phyloP scores from a whole-genome alignment of 495 filamentous ascomycete species.

The Neurospora terricola region DNA sequence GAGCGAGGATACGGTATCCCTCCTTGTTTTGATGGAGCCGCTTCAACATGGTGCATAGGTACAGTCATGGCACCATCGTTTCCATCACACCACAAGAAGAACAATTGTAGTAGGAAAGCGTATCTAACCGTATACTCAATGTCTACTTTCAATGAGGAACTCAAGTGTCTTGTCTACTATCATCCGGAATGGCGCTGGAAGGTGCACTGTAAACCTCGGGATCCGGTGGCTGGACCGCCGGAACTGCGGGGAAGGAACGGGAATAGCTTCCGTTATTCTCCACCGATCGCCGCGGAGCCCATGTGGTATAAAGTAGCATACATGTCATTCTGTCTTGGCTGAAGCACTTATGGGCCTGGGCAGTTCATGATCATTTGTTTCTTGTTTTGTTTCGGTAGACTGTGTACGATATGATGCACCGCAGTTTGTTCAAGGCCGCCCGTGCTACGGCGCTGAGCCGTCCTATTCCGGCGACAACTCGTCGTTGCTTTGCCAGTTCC shows the following conservation, averaged over 20 bases:
- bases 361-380: not conserved
- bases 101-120: not conserved
- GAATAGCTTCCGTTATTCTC: not conserved
- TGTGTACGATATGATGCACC: not conserved
- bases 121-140: not conserved
- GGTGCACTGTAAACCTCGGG: not conserved
- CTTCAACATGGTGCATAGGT: not conserved
- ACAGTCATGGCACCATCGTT: not conserved
- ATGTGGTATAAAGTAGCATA: not conserved
- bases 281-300: not conserved
- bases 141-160: not conserved
- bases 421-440: not conserved
- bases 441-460: not conserved
- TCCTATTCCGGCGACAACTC: not conserved
- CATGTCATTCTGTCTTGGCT: not conserved
- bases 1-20: not conserved
- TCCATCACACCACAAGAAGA: not conserved
- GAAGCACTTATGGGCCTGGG: not conserved
- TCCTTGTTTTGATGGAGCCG: not conserved
- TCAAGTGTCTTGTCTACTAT: not conserved
- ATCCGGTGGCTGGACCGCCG: not conserved
- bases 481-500: constrained; percentile 7
- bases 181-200: not conserved
- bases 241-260: not conserved
- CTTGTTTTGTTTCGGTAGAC: not conserved